phyloP scores from a whole-genome alignment of 306 rosid genomes.

The Begonia peltatifolia region DNA sequence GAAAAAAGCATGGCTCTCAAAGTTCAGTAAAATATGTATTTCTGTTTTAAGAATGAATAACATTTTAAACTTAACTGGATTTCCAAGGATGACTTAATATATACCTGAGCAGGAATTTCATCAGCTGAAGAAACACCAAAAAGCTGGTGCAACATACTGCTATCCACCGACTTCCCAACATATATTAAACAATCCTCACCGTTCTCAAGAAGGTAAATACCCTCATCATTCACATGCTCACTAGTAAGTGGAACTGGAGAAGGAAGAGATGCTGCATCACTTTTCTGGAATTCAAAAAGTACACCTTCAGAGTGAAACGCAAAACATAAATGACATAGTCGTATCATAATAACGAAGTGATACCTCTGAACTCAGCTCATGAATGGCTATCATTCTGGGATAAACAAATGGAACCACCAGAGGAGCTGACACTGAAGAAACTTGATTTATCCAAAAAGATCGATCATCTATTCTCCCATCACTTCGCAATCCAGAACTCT shows the following conservation, averaged over 20 bases:
- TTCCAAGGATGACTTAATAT: too few relatives aligned
- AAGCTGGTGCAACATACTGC: conserved; percentile 42
- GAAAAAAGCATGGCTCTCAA: too few relatives aligned
- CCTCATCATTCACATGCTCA: conserved; percentile 67
- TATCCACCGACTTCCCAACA: conserved; percentile 49
- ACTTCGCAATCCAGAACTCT: conserved; percentile 65
- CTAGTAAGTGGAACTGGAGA: conserved; percentile 75
- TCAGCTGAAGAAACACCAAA: conserved; percentile 59
- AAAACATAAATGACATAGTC: conserved; percentile 2
- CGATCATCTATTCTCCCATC: conserved; percentile 91
- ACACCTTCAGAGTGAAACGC: not conserved
- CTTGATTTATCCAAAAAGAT: conserved; percentile 78
- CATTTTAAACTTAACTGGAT: too few relatives aligned
- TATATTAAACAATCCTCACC: conserved; percentile 85
- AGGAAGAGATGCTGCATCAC: conserved; percentile 53
- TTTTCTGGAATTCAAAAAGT: conserved; percentile 39
- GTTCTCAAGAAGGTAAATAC: conserved; percentile 89
- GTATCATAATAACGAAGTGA: conserved; percentile 2
- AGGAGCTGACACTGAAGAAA: conserved; percentile 64
- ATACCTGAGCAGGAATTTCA: conserved; percentile 68
- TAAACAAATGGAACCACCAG: conserved; percentile 89
- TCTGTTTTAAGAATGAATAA: too few relatives aligned
- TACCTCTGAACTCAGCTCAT: conserved; percentile 72
- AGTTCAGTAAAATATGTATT: too few relatives aligned
- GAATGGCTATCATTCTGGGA: conserved; percentile 85